Conservation (phyloP, 179 eudicot species). For the Amaranthus tricolor region DNA sequence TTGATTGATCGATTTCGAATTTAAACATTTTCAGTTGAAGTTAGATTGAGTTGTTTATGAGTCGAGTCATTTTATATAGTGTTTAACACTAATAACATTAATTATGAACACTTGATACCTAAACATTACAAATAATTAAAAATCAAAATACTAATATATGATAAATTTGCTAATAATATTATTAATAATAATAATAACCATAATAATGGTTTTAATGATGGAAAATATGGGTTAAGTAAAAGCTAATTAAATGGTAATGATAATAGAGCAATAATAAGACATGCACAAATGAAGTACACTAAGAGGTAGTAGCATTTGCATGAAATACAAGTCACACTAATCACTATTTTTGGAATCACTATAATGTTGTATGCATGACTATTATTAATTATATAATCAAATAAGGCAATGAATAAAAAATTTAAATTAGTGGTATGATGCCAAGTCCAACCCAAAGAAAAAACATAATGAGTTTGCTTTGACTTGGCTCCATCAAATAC, state of each 20-base stretch:
- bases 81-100: no score
- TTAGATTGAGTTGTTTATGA: no score
- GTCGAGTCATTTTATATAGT: no score
- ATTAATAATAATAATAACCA: neutral
- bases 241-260: neutral
- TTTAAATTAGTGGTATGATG: neutral
- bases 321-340: neutral
- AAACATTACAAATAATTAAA: neutral
- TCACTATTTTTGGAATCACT: slow-evolving; percentile 1
- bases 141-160: no score
- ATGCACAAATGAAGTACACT: neutral
- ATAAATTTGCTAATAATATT: no score
- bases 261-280: neutral
- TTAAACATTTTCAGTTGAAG: no score
- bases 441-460: slow-evolving; percentile 12
- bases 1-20: no score
- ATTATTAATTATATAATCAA: neutral
- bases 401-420: neutral
- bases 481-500: neutral
- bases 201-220: neutral
- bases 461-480: slow-evolving; percentile 8
- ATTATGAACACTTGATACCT: neutral
- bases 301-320: neutral
- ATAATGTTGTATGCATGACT: slow-evolving; percentile 1
- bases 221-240: neutral